Evolutionary conservation across 2,329 filamentous ascomycete species (phyloP), one percentile per base, ranked within the genome.

Genomic region (Monosporascus sp.): DNA sequence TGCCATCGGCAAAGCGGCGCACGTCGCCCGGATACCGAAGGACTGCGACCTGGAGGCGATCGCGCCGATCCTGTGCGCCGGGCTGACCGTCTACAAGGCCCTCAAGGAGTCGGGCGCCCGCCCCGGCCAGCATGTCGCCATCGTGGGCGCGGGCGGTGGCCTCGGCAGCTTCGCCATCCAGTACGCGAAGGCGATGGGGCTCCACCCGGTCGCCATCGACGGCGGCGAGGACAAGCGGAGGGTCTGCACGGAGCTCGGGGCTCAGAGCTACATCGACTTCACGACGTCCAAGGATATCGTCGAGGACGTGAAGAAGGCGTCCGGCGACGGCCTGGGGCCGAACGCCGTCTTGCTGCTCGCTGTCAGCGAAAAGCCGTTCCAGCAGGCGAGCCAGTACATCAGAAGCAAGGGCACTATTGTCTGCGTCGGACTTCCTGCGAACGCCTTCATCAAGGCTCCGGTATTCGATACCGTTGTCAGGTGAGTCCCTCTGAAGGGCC

Each of bases 61-160:
- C 53, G 82, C 90, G 2, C 90, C 90, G 15, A 81, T 96, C 52
- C 81, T 96, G 37, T 95, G 90, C 71, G 89, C 89, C 45, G 89
- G 89, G 67, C 85, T 94, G 71, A 94, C 90, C 17, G 90, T 93
- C 58, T 95, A 95, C 81, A 93, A 91, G 76, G 90, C 87, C n/a
- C 71, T 95, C 55, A 96, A 95, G 76, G 90, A 94, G 72, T 90
- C 89, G 0, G 84, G 82, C 39, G 85, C 80, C 27, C 77, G 79
- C 52, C 84, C 90, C 2, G 90, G 90, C 35, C 84, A 95, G 71
- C 85, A 78, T 39, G 83, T 96, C 25, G 91, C 89, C 60, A 87
- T 96, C 59, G 89, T 95, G 56, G 91, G 91, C 66, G 90, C 90
- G 27, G 90, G 90, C 59, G 90, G 90, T 70, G 89, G 90, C 63